Conservation (phyloP, 495 filamentous ascomycete species). For the Podospora appendiculata region DNA sequence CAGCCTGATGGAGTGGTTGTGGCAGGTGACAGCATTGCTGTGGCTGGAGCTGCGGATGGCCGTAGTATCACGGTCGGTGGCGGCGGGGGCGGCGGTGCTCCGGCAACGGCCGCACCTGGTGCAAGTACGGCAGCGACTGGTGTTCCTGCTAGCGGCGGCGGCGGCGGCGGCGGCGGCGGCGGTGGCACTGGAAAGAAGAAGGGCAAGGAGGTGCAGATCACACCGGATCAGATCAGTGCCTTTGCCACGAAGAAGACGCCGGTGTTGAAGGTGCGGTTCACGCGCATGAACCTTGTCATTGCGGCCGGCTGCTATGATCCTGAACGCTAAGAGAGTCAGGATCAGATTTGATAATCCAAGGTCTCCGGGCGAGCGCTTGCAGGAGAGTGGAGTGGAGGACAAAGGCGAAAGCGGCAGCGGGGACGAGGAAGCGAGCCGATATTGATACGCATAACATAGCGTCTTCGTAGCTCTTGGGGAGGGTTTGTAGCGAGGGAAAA, state of each 20-base stretch:
- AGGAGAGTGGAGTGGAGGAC: too few relatives aligned
- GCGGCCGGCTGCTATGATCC: constrained; percentile 73
- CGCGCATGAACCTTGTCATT: constrained; percentile 83
- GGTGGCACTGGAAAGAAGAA: constrained; percentile 64
- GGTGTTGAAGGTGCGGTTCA: constrained; percentile 88
- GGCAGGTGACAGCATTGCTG: constrained; percentile 38
- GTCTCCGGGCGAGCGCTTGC: too few relatives aligned
- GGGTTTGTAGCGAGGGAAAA: too few relatives aligned
- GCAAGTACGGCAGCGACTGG: constrained; percentile 23
- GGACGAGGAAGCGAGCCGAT: too few relatives aligned
- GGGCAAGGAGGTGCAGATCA: constrained; percentile 82
- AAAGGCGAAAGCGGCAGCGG: too few relatives aligned
- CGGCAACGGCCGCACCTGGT: constrained; percentile 17
- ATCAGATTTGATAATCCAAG: too few relatives aligned
- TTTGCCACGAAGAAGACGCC: constrained; percentile 95
- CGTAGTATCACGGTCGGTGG: constrained; percentile 26
- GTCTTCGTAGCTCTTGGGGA: too few relatives aligned
- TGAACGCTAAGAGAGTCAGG: constrained; percentile 19
- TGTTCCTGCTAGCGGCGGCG: constrained; percentile 28
- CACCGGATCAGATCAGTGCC: constrained; percentile 83
- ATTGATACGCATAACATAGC: too few relatives aligned
- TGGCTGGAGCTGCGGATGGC: constrained; percentile 34
- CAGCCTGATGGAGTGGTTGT: constrained; percentile 47
- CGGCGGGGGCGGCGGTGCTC: not conserved
- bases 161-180: constrained; percentile 31